phyloP scores from a whole-genome alignment of 345 rosid species.

The Pistacia vera region DNA sequence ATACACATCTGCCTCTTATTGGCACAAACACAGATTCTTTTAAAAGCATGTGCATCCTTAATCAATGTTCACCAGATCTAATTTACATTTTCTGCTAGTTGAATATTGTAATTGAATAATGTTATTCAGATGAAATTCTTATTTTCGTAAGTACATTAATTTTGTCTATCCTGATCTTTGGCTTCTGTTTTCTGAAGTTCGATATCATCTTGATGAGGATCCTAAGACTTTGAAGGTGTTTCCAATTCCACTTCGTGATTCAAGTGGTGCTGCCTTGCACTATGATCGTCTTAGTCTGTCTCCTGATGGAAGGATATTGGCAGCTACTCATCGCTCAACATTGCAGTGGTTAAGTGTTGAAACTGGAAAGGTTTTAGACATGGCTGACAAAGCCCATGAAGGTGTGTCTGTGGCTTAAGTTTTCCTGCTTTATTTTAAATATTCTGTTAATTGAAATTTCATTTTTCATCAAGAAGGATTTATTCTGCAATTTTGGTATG shows the following conservation, averaged over 20 bases:
- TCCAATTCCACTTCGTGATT: slow-evolving; percentile 74
- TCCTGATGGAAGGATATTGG: slow-evolving; percentile 90
- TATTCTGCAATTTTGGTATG: neutral
- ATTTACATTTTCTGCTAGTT: neutral
- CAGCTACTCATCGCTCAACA: slow-evolving; percentile 70
- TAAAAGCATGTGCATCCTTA: neutral
- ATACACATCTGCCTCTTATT: neutral
- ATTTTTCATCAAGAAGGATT: neutral
- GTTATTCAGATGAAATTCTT: neutral
- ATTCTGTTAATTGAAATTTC: neutral
- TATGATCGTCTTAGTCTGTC: slow-evolving; percentile 83
- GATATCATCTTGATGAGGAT: slow-evolving; percentile 96
- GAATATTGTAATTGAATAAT: neutral
- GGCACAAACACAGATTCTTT: neutral
- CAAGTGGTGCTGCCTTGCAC: slow-evolving; percentile 66
- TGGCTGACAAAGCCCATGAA: slow-evolving; percentile 88
- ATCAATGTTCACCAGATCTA: neutral
- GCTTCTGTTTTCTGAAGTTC: slow-evolving; percentile 50
- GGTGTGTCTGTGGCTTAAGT: slow-evolving; percentile 43
- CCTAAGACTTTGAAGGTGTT: slow-evolving; percentile 90
- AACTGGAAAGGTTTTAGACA: slow-evolving; percentile 82
- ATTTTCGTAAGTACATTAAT: neutral
- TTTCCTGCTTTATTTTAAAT: neutral
- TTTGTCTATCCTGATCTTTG: slow-evolving; percentile 22
- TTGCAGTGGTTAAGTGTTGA: slow-evolving; percentile 89